These are phyloP conservation scores for Amoeboaphelidium protococcarum DNA, from an alignment of 371 early-diverging fungal species.

Conservation along the genomic window DNA sequence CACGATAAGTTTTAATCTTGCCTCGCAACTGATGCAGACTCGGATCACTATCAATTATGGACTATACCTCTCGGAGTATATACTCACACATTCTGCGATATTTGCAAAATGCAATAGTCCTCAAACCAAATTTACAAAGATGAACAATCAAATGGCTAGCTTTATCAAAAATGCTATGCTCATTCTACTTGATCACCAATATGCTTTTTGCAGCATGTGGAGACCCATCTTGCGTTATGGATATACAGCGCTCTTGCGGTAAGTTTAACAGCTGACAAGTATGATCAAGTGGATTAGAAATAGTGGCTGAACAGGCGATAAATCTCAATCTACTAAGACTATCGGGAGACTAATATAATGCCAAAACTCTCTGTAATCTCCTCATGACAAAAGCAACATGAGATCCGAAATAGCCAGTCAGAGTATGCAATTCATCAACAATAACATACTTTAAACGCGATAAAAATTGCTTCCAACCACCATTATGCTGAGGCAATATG, in stretches of 20 bases:
- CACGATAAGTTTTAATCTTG: conserved; percentile 20
- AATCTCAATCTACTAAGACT: conserved; percentile 22
- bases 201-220: conserved; percentile 10
- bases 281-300: conserved; percentile 16
- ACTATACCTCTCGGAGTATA: conserved; percentile 7
- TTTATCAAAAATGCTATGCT: no score
- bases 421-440: conserved; percentile 47
- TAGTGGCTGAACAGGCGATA: conserved; percentile 37
- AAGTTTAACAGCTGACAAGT: background rate
- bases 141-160: conserved; percentile 5
- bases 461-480: conserved; percentile 30
- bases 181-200: no score
- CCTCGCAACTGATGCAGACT: background rate
- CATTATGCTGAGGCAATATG: conserved; percentile 25
- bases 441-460: conserved; percentile 25
- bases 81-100: conserved; percentile 11
- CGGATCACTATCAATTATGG: conserved; percentile 1
- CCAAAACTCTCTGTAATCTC: conserved; percentile 27
- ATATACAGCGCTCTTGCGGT: background rate
- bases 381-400: conserved; percentile 35
- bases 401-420: conserved; percentile 33
- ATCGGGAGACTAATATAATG: no score
- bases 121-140: conserved; percentile 5
- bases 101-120: conserved; percentile 12
- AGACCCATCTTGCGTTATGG: conserved; percentile 7